Evolutionary conservation across 768 basidiomycete genomes (phyloP), one percentile per base, ranked within the genome.

Genomic region (Amanita molliuscula): DNA sequence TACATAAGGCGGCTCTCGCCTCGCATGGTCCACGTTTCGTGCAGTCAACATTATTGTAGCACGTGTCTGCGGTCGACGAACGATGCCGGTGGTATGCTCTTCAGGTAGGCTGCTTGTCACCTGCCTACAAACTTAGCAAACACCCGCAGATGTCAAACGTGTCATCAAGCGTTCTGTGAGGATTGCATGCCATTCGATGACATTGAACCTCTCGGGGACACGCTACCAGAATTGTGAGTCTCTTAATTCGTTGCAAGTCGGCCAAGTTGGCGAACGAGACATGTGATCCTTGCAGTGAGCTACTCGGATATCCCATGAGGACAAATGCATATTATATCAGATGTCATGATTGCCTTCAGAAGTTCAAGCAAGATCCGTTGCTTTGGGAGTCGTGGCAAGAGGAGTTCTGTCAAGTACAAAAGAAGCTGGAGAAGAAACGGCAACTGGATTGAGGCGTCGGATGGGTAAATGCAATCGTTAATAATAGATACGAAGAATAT

Each of bases 91-190:
- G 79, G 79, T 1, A 73, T 82, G 69, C 55, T 82, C 26, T 81
- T 79, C 59, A 66, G 79, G 79, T 79, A 23, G 8, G 21, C 34
- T 4, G 6, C 15, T 8, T 16, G 11, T 25, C n/a, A 42, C 9
- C 28, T n/a, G 13, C 16, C 6, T 13, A 3, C 10, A 34, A 34
- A 7, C 29, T 31, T 16, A 20, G 11, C 4, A 6, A 40, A 38
- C n/a, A 29, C 18, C 26, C 44, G 16, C 45, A 79, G 78, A 53
- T 82, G 79, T 53, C 76, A 73, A 50, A 80, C 78, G 0, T 82
- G 81, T 57, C 71, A 76, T 13, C 62, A 69, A 47, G 77, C 81
- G 1, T 78, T 74, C 53, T 82, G 81, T 60, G 77, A 81, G 48
- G 81, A 82, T 54, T 82, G 81, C 58, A 53, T 82, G 35, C 73